A percentile compares a stretch with the other conserved stretches of the same genome.
Evolutionary conservation across 208 protist genomes (phyloP).

Genomic region (Polymyxa betae): DNA sequence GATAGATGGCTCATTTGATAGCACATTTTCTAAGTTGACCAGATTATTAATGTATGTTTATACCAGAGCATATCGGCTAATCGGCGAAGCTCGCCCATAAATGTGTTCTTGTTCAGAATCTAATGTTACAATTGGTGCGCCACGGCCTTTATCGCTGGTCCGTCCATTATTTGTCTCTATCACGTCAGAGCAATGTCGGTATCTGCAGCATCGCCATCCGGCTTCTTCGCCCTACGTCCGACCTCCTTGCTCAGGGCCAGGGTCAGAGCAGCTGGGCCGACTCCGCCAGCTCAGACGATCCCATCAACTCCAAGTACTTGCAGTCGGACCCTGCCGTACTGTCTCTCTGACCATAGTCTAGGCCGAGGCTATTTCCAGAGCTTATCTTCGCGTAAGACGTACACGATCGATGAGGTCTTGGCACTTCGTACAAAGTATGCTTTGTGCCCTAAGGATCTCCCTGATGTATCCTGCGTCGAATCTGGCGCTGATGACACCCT

Average conservation of each 20-base stretch:
- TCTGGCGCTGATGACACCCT: slow-evolving; percentile 33
- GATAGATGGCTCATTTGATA: too few species aligned
- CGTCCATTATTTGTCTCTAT: not conserved
- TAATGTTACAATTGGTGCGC: not conserved
- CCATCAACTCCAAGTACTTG: not conserved
- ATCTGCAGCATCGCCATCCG: not conserved
- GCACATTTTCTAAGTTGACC: too few species aligned
- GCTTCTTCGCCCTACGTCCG: not conserved
- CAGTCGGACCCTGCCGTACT: not conserved
- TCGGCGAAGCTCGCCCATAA: too few species aligned
- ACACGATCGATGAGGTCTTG: slow-evolving; percentile 21
- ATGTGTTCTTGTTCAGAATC: too few species aligned
- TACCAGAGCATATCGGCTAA: too few species aligned
- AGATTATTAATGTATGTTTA: too few species aligned
- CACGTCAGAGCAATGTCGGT: not conserved
- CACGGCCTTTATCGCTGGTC: not conserved
- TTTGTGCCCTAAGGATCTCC: slow-evolving; percentile 31
- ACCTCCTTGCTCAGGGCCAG: not conserved
- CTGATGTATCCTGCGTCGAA: slow-evolving; percentile 48
- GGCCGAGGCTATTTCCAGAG: slow-evolving; percentile 29
- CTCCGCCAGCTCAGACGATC: not conserved
- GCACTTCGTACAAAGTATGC: slow-evolving; percentile 19
- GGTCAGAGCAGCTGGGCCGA: slow-evolving; percentile 23
- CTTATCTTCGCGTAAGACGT: not conserved
- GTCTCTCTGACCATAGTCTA: not conserved